A percentile compares a stretch with the other conserved stretches of the same genome.
phyloP scores from a whole-genome alignment of 192 early-diverging fungal species.

The Phycomyces nitens region DNA sequence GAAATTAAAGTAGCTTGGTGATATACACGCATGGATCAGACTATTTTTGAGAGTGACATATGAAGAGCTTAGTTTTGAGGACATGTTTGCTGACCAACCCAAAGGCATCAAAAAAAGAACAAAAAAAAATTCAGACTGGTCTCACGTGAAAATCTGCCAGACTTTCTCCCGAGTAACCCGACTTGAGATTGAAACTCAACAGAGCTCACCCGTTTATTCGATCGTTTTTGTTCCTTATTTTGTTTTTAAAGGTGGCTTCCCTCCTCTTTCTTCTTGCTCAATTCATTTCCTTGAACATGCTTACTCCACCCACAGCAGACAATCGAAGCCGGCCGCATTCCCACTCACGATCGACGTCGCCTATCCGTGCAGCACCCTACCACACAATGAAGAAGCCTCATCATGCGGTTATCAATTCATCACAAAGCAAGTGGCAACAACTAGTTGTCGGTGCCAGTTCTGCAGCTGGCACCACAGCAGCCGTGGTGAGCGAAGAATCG shows the following conservation, averaged over 20 bases:
- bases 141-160: constrained; percentile 33
- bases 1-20: too few species aligned
- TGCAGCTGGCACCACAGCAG: constrained; percentile 62
- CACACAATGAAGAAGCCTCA: neutral
- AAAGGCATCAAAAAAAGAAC: neutral
- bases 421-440: constrained; percentile 50
- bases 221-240: constrained; percentile 2
- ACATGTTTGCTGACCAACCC: too few species aligned
- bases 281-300: neutral
- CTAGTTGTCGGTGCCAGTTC: constrained; percentile 56
- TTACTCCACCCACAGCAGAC: neutral
- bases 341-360: constrained; percentile 17
- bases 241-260: too few species aligned
- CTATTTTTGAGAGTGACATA: too few species aligned
- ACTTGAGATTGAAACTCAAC: neutral
- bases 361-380: constrained; percentile 15
- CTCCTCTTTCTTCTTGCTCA: constrained; percentile 1
- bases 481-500: constrained; percentile 85
- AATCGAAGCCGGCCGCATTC: constrained; percentile 5
- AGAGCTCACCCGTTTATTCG: neutral
- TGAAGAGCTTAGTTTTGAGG: too few species aligned
- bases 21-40: too few species aligned
- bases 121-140: neutral
- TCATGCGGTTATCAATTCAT: constrained; percentile 4
- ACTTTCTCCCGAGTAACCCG: constrained; percentile 5